A percentile compares a stretch with the other conserved stretches of the same genome.
These are phyloP conservation scores for Kodamaea ohmeri DNA, from an alignment of 1,139 yeast genomes.

Conservation along the genomic window DNA sequence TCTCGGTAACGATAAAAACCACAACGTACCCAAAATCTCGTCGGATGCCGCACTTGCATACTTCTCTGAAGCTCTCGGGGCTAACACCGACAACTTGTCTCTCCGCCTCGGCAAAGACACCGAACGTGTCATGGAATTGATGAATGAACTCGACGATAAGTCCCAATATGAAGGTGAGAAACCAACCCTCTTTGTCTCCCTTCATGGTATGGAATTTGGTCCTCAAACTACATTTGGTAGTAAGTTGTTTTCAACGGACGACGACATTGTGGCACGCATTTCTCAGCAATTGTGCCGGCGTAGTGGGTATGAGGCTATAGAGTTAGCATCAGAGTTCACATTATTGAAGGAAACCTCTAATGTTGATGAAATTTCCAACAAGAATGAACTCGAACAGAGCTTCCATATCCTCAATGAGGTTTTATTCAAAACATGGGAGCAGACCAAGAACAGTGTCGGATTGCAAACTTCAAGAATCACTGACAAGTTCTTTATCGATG, in stretches of 20 bases:
- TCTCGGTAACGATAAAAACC: constrained; percentile 11
- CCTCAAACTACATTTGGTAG: background rate
- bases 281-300: background rate
- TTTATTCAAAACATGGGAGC: constrained; percentile 36
- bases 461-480: constrained; percentile 25
- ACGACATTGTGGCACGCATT: constrained; percentile 1
- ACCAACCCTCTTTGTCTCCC: constrained; percentile 36
- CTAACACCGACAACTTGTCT: constrained; percentile 29
- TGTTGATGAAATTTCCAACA: no score
- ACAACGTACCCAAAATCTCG: constrained; percentile 1
- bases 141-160: constrained; percentile 21
- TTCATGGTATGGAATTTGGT: constrained; percentile 31
- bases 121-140: constrained; percentile 26
- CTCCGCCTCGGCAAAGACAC: constrained; percentile 25
- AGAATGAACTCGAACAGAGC: constrained; percentile 26
- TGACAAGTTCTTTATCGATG: constrained; percentile 47
- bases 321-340: constrained; percentile 37
- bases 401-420: constrained; percentile 34
- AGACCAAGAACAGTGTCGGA: constrained; percentile 19
- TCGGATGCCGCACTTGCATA: constrained; percentile 17
- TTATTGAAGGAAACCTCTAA: constrained; percentile 24
- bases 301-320: constrained; percentile 6
- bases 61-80: constrained; percentile 44
- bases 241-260: background rate
- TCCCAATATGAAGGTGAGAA: constrained; percentile 13